These are phyloP conservation scores for Peterozyma xylosa DNA, from an alignment of 805 yeast species.

Conservation along the genomic window DNA sequence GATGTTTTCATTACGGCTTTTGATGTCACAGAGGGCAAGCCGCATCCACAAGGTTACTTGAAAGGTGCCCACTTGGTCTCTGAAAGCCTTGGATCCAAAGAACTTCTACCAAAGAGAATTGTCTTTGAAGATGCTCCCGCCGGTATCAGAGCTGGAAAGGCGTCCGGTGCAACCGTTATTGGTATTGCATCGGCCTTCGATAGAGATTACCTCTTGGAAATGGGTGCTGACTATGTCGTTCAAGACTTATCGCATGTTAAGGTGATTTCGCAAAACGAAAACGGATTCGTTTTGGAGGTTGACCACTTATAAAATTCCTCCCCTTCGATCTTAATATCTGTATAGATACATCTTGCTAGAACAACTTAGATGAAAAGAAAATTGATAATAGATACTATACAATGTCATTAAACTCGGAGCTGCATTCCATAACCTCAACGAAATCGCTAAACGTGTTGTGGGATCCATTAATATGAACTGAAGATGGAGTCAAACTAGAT, in stretches of 20 bases:
- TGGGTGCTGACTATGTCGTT: constrained; percentile 81
- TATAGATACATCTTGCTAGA: no score
- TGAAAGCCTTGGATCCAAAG: constrained; percentile 20
- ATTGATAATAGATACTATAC: no score
- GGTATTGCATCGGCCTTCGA: constrained; percentile 80
- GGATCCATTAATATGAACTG: no score
- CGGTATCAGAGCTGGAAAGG: constrained; percentile 77
- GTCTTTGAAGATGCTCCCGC: constrained; percentile 90
- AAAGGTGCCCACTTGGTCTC: constrained; percentile 44
- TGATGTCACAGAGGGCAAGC: constrained; percentile 74
- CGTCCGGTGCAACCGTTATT: constrained; percentile 74
- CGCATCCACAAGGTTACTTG: constrained; percentile 78
- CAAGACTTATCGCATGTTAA: constrained; percentile 59
- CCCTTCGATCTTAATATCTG: no score
- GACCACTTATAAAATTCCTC: constrained; percentile 21
- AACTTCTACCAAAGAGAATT: constrained; percentile 30
- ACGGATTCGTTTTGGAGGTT: constrained; percentile 29
- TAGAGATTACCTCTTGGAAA: constrained; percentile 56
- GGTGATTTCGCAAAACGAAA: constrained; percentile 45
- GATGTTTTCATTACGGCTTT: constrained; percentile 77
- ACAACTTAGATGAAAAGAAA: no score
- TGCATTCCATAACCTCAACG: no score
- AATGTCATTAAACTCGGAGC: no score
- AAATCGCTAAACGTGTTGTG: no score
- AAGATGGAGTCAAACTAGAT: no score